Conservation (phyloP, 345 rosid genomes). For the Fremontodendron californicum region DNA sequence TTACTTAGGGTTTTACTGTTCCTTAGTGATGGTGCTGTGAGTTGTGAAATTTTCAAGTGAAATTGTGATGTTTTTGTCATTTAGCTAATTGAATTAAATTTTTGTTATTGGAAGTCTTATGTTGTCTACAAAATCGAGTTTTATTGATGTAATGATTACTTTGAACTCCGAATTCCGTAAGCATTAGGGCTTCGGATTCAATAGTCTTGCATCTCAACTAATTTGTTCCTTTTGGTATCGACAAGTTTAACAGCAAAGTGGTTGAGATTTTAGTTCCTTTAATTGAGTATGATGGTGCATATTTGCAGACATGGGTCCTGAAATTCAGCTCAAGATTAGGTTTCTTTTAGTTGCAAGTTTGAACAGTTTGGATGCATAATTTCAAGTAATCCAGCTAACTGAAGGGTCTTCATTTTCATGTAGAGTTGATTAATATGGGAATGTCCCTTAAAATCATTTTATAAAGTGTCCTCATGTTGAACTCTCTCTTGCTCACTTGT, state of each 20-base stretch:
- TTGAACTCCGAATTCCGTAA: neutral
- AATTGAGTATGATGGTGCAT: neutral
- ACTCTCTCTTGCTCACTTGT: neutral
- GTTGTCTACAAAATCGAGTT: neutral
- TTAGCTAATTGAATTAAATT: neutral
- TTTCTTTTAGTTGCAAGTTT: neutral
- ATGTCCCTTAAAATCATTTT: neutral
- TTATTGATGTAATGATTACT: neutral
- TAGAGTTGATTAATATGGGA: neutral
- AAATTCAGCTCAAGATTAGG: neutral
- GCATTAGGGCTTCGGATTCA: neutral
- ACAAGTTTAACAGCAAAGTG: neutral
- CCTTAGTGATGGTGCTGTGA: neutral
- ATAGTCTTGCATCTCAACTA: neutral
- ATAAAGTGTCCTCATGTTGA: neutral
- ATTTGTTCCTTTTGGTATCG: neutral
- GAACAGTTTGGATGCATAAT: neutral
- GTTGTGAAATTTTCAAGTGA: neutral
- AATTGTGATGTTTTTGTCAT: neutral
- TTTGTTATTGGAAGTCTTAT: neutral
- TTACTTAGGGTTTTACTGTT: slow-evolving; percentile 4
- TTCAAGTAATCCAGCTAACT: neutral
- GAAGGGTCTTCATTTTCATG: neutral
- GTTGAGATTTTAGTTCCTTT: neutral
- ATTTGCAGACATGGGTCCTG: neutral